phyloP scores from a whole-genome alignment of 768 basidiomycete species.

The Tylopilus plumbeoviolaceoides region DNA sequence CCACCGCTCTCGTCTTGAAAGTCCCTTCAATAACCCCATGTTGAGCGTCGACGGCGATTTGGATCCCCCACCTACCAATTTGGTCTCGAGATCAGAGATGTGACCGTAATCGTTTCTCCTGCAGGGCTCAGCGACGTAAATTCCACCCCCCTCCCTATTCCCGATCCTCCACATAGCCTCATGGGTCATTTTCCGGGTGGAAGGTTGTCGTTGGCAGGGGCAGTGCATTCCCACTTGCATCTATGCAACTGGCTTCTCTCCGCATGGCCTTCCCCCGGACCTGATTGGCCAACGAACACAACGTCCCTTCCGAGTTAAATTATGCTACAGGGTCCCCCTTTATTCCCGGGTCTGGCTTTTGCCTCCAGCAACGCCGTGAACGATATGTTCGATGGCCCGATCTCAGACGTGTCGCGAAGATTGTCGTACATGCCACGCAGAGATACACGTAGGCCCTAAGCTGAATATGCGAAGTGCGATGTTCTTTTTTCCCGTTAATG shows the following conservation, averaged over 20 bases:
- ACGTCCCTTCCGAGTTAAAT: neutral
- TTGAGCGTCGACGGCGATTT: slow-evolving; percentile 2
- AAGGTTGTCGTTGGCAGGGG: neutral
- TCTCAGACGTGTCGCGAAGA: neutral
- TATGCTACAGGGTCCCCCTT: neutral
- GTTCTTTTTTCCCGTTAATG: neutral
- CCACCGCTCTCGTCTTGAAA: neutral
- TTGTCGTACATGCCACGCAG: slow-evolving; percentile 6
- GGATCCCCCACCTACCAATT: neutral
- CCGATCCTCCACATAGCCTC: slow-evolving; percentile 2
- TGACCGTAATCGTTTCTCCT: neutral
- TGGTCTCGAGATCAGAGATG: neutral
- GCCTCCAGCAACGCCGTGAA: neutral
- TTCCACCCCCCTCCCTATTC: neutral
- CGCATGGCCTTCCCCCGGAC: neutral
- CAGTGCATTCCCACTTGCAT: neutral
- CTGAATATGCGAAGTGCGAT: neutral
- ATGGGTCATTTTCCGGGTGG: neutral
- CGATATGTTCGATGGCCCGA: slow-evolving; percentile 1
- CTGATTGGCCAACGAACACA: no score
- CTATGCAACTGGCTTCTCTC: neutral
- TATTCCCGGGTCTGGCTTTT: neutral
- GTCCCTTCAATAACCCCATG: neutral
- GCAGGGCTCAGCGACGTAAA: slow-evolving; percentile 11
- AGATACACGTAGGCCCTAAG: neutral